Evolutionary conservation across 345 rosid species (phyloP).

Genomic region (Excoecaria cochinchinensis): DNA sequence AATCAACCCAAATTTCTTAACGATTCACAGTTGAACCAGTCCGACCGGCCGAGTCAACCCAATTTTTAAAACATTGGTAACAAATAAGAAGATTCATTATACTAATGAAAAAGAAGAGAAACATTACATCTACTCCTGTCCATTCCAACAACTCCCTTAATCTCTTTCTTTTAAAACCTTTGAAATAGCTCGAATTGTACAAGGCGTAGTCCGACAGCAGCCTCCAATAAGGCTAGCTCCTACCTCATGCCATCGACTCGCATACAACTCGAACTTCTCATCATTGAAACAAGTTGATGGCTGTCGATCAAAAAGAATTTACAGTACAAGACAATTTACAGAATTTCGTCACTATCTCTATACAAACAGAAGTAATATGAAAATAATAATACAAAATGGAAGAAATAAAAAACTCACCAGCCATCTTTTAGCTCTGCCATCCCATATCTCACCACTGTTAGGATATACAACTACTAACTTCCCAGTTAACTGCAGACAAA

Average conservation of each 20-base stretch:
- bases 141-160: background rate
- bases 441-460: slow-evolving; percentile 91
- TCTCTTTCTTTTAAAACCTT: slow-evolving; percentile 45
- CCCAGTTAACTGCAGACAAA: slow-evolving; percentile 50
- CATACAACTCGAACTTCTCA: slow-evolving; percentile 55
- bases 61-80: too few relatives aligned
- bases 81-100: background rate
- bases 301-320: slow-evolving; percentile 34
- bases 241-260: slow-evolving; percentile 65
- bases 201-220: slow-evolving; percentile 81
- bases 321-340: background rate
- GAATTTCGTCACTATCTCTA: background rate
- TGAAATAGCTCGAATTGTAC: slow-evolving; percentile 63
- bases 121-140: background rate
- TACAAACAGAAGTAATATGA: background rate
- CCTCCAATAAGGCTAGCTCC: slow-evolving; percentile 93
- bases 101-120: background rate
- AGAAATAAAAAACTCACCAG: slow-evolving; percentile 50
- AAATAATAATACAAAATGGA: background rate
- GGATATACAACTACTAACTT: slow-evolving; percentile 81
- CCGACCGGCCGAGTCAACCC: too few relatives aligned
- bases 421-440: slow-evolving; percentile 84
- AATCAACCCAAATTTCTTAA: too few relatives aligned
- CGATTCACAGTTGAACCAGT: too few relatives aligned
- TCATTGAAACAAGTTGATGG: slow-evolving; percentile 79